Evolutionary conservation across 257 asterid species (phyloP).

Genomic region (Penstemon barbatus): DNA sequence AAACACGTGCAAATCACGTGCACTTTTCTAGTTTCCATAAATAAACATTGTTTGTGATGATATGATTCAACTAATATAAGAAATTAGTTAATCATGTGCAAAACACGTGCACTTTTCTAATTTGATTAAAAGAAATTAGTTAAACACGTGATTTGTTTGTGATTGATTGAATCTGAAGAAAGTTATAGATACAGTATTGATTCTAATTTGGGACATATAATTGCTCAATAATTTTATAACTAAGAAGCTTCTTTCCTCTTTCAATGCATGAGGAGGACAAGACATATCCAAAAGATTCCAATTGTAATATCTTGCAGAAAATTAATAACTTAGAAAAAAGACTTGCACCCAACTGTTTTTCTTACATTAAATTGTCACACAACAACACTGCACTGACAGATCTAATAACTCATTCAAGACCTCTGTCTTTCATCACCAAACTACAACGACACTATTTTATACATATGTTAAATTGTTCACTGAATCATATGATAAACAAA

Average conservation of each 20-base stretch:
- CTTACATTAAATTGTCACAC: constrained; percentile 34
- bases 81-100: no score
- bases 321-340: constrained; percentile 29
- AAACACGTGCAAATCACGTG: no score
- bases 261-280: constrained; percentile 2
- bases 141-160: no score
- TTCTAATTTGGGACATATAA: constrained; percentile 12
- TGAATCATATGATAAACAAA: no score
- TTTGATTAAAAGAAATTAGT: no score
- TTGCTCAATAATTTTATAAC: not conserved
- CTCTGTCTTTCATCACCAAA: not conserved
- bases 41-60: no score
- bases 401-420: constrained; percentile 21
- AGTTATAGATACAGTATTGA: not conserved
- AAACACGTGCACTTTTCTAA: no score
- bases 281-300: constrained; percentile 33
- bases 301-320: constrained; percentile 20
- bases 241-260: constrained; percentile 29
- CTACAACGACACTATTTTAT: no score
- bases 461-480: no score
- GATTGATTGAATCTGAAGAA: no score
- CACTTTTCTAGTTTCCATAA: no score
- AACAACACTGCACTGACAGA: constrained; percentile 29
- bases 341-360: constrained; percentile 35
- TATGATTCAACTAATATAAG: no score